Evolutionary conservation across 495 filamentous ascomycete genomes (phyloP), one percentile per base, ranked within the genome.

Genomic region (Aspergillus heteromorphus): DNA sequence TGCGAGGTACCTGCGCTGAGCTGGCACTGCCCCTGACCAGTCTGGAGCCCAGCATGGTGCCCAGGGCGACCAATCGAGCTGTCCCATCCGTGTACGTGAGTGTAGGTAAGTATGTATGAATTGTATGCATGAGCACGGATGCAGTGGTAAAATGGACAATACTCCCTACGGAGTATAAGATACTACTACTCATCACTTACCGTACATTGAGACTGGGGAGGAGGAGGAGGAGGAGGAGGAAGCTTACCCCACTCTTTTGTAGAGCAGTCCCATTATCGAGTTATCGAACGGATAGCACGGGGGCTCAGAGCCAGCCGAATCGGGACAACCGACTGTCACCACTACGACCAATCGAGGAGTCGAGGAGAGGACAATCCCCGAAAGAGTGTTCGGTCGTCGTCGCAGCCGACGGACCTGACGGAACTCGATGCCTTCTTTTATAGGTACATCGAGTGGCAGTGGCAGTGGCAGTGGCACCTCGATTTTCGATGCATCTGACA

Each of bases 401-500:
- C 34, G 5, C 4, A 13, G 34, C n/a, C 34, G 23, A 27, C 23
- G 34, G 34, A n/a, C 34, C n/a, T 9, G 10, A 38, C 34, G 11
- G 34, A 14, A 38, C 34, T 38, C 34, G 11, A 38, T 7, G 23
- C 3, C 7, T 27, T 27, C 23, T 27, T 7, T 7, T 27, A 27
- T 27, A 27, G 3, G 23, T n/a, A n/a, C n/a, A n/a, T n/a, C n/a
- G n/a, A n/a, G n/a, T n/a, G n/a, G n/a, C n/a, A n/a, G 19, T 41
- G 19, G 6, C 19, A 23, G 6, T 13, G 23, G 5, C 19, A 23
- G 42, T 29, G 43, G 43, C 43, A 47, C 43, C 23, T 47, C 43
- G 13, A 42, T 40, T 40, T 23, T 27, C 11, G 36, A 40, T 27
- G 30, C 49, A 65, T 47, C 57, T 58, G 63, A 65, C 59, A 62